Percentiles rank a stretch among this genome's conserved stretches.
phyloP scores from a whole-genome alignment of 208 protist genomes.

The Acanthamoeba triangularis region DNA sequence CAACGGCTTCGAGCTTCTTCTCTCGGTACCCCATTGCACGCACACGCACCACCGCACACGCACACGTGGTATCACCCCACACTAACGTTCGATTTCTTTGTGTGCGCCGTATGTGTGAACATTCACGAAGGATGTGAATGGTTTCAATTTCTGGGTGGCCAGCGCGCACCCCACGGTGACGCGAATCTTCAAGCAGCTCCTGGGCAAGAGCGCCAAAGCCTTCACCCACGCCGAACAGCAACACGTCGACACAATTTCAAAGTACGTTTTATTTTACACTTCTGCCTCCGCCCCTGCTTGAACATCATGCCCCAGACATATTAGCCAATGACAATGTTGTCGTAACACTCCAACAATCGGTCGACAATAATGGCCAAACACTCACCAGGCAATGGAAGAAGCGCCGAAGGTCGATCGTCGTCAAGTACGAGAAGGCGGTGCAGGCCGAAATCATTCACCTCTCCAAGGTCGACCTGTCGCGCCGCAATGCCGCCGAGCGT shows the following conservation, averaged over 20 bases:
- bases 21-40: neutral
- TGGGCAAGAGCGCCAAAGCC: constrained; percentile 29
- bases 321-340: no score
- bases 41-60: no score
- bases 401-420: neutral
- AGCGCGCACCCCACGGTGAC: constrained; percentile 6
- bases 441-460: constrained; percentile 69
- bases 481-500: constrained; percentile 1
- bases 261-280: neutral
- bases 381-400: constrained; percentile 37
- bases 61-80: neutral
- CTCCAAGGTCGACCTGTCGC: constrained; percentile 35
- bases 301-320: neutral
- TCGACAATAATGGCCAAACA: no score
- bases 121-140: constrained; percentile 32
- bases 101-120: neutral
- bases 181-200: constrained; percentile 28
- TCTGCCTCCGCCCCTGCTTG: neutral
- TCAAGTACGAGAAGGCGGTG: constrained; percentile 68
- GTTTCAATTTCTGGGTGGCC: constrained; percentile 60
- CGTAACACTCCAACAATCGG: no score
- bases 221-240: constrained; percentile 31
- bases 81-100: neutral
- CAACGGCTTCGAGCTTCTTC: constrained; percentile 66
- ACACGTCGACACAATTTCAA: constrained; percentile 50